phyloP scores from a whole-genome alignment of 2,329 filamentous ascomycete genomes.

The Stemphylium lycopersici region DNA sequence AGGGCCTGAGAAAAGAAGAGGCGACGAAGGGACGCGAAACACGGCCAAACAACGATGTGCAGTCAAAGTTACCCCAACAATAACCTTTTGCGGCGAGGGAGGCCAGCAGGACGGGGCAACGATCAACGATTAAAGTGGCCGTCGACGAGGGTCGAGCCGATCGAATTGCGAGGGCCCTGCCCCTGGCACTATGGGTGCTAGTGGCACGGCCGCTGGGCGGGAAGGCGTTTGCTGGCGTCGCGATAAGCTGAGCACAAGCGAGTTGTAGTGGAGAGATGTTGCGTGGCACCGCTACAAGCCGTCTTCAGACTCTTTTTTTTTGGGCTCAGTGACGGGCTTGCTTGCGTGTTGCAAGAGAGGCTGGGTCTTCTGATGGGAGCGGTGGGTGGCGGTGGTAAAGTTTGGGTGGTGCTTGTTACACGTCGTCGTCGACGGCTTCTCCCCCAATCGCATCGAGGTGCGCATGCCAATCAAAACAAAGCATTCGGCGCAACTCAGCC shows the following conservation, averaged over 20 bases:
- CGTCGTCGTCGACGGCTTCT: background rate
- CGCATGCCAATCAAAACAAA: conserved; percentile 1
- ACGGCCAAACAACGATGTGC: conserved; percentile 1
- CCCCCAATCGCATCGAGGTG: background rate
- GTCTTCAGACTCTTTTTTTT: background rate
- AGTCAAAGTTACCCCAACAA: conserved; percentile 3
- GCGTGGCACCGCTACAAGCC: conserved; percentile 21
- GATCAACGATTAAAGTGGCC: conserved; percentile 2
- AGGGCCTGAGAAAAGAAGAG: background rate
- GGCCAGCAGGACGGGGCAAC: conserved; percentile 3
- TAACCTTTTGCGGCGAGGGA: background rate
- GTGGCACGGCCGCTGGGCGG: conserved; percentile 12
- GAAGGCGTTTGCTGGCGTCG: conserved; percentile 19
- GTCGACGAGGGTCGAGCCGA: conserved; percentile 5
- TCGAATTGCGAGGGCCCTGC: conserved; percentile 14
- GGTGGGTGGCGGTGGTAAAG: background rate
- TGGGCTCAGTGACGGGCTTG: background rate
- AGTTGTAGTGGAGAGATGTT: conserved; percentile 18
- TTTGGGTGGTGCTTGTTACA: background rate
- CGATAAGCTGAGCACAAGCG: conserved; percentile 22
- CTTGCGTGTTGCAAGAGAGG: background rate
- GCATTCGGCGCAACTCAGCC: conserved; percentile 9
- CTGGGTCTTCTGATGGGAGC: background rate
- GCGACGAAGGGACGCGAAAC: conserved; percentile 4
- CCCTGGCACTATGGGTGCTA: conserved; percentile 17